Conservation (phyloP, 1,139 yeast genomes). For the Geotrichum bryndzae region DNA sequence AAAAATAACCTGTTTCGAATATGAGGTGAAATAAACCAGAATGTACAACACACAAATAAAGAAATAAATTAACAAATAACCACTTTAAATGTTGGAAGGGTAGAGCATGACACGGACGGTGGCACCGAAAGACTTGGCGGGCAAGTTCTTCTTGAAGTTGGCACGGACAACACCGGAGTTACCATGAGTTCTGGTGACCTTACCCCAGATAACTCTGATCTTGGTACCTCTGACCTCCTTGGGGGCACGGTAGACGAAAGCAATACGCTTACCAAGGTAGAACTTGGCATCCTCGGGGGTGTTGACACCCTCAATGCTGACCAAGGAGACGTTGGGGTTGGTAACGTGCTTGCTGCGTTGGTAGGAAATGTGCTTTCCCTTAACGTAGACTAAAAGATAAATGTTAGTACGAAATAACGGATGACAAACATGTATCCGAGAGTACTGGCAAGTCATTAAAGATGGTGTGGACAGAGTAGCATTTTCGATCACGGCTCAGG, state of each 20-base stretch:
- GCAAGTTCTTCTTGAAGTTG: conserved; percentile 97
- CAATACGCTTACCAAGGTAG: conserved; percentile 99
- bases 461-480: neutral
- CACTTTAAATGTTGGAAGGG: conserved; percentile 95
- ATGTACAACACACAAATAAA: neutral
- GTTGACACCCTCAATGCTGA: conserved; percentile 94
- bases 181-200: conserved; percentile 94
- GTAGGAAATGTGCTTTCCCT: conserved; percentile 99
- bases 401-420: neutral
- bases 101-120: conserved; percentile 99
- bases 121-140: conserved; percentile 99
- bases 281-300: conserved; percentile 91
- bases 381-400: conserved; percentile 80
- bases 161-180: conserved; percentile 98
- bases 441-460: neutral
- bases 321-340: conserved; percentile 96
- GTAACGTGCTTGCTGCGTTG: conserved; percentile 98
- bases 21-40: neutral
- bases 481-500: neutral
- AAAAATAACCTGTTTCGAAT: neutral
- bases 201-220: conserved; percentile 99
- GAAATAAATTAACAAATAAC: neutral
- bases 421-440: neutral
- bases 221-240: conserved; percentile 98
- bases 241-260: conserved; percentile 98